phyloP scores from a whole-genome alignment of 768 basidiomycete species.

The Dictyophora rubrovolvata region DNA sequence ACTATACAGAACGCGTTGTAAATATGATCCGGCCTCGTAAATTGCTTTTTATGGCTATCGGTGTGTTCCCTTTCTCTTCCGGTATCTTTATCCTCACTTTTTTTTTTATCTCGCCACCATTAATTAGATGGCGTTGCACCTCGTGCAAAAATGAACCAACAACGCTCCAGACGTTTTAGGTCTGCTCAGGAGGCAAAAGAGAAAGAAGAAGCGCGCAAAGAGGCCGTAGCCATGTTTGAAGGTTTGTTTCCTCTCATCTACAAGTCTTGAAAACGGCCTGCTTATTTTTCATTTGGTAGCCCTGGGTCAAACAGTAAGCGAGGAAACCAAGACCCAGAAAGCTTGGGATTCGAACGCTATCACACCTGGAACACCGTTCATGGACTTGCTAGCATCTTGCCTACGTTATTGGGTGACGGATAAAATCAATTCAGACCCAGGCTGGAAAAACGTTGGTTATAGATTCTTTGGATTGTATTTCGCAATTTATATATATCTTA shows the following conservation, averaged over 20 bases:
- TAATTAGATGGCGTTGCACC: slow-evolving; percentile 91
- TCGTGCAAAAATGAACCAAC: slow-evolving; percentile 99
- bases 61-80: slow-evolving; percentile 31
- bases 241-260: slow-evolving; percentile 31
- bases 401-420: slow-evolving; percentile 93
- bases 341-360: slow-evolving; percentile 98
- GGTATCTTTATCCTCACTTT: background rate
- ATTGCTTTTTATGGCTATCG: slow-evolving; percentile 96
- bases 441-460: slow-evolving; percentile 77
- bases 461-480: background rate
- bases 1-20: slow-evolving; percentile 93
- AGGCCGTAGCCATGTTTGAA: slow-evolving; percentile 80
- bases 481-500: background rate
- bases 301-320: slow-evolving; percentile 77
- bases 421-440: slow-evolving; percentile 91
- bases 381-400: slow-evolving; percentile 81
- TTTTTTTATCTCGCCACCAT: background rate
- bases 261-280: background rate
- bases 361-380: slow-evolving; percentile 97
- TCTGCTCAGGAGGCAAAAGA: slow-evolving; percentile 91
- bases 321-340: slow-evolving; percentile 75
- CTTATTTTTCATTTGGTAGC: slow-evolving; percentile 33
- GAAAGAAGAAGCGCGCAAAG: slow-evolving; percentile 78
- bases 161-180: slow-evolving; percentile 92
- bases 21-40: slow-evolving; percentile 95